These are phyloP conservation scores for Plectosphaerella plurivora DNA, from an alignment of 2,329 filamentous ascomycete species.

Conservation along the genomic window DNA sequence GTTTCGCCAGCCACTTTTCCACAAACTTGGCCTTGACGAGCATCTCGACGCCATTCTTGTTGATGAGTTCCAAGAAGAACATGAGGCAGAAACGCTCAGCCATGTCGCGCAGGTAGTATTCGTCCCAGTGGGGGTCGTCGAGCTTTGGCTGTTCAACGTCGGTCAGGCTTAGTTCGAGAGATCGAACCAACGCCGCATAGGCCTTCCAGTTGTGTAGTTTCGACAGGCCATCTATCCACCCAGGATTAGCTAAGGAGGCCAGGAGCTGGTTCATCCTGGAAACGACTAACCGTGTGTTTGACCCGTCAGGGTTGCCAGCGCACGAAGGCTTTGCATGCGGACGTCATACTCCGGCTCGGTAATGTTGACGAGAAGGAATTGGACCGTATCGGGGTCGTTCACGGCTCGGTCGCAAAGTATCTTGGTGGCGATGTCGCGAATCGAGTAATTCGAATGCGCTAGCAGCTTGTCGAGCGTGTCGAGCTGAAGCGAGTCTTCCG, in stretches of 20 bases:
- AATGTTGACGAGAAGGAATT: conserved; percentile 52
- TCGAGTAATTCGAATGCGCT: conserved; percentile 66
- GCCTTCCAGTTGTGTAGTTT: conserved; percentile 45
- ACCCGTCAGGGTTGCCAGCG: conserved; percentile 49
- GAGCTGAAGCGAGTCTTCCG: conserved; percentile 65
- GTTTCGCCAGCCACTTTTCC: conserved; percentile 68
- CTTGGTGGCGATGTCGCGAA: conserved; percentile 63
- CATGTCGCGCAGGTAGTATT: conserved; percentile 58
- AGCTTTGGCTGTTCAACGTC: conserved; percentile 47
- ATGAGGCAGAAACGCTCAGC: conserved; percentile 56
- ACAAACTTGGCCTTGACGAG: conserved; percentile 62
- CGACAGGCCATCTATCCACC: conserved; percentile 31
- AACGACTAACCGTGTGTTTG: conserved; percentile 20
- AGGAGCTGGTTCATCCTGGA: background rate
- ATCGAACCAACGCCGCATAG: conserved; percentile 55
- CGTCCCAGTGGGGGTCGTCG: conserved; percentile 54
- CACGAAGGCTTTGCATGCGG: conserved; percentile 51
- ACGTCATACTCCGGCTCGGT: conserved; percentile 55
- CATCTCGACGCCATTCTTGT: conserved; percentile 50
- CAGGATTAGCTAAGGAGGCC: conserved; percentile 12
- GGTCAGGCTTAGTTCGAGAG: conserved; percentile 50
- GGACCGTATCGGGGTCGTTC: conserved; percentile 50
- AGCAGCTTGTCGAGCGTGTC: conserved; percentile 65
- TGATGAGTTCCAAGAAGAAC: conserved; percentile 54
- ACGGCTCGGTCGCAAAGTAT: conserved; percentile 53